Conservation (phyloP, 148 eudicot species). For the Rhododendron henanense region DNA sequence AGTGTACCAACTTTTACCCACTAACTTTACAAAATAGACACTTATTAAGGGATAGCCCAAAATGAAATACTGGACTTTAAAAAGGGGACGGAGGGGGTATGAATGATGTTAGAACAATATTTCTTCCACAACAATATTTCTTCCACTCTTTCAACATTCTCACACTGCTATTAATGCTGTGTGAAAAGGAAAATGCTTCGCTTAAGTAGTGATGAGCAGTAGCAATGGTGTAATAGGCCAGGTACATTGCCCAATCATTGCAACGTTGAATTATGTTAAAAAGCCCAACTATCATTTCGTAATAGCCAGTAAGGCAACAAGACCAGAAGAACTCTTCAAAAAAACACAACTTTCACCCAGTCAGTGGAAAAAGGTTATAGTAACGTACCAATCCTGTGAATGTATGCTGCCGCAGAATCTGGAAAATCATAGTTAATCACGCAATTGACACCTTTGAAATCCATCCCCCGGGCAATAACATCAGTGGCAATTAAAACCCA, state of each 20-base stretch:
- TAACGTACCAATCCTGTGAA: slow-evolving; percentile 87
- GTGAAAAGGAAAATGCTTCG: not conserved
- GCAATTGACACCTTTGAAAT: slow-evolving; percentile 94
- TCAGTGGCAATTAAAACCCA: slow-evolving; percentile 97
- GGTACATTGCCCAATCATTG: not conserved
- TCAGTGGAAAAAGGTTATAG: not conserved
- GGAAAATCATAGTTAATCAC: slow-evolving; percentile 98
- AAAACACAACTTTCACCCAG: not conserved
- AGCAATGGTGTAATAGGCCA: not conserved
- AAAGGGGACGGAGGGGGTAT: no score
- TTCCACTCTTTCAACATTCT: not conserved
- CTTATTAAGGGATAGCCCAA: no score
- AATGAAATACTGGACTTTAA: no score
- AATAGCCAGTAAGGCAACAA: not conserved
- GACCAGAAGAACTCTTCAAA: not conserved
- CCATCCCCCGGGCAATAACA: slow-evolving; percentile 96
- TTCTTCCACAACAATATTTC: not conserved
- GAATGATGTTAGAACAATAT: not conserved
- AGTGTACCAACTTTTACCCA: no score
- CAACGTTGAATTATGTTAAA: not conserved
- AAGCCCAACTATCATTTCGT: not conserved
- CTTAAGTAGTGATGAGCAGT: not conserved
- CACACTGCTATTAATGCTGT: not conserved
- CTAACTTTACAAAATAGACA: no score
- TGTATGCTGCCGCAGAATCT: slow-evolving; percentile 82